Conservation (phyloP, 176 grass and related monocot species). For the Oryza nivara region DNA sequence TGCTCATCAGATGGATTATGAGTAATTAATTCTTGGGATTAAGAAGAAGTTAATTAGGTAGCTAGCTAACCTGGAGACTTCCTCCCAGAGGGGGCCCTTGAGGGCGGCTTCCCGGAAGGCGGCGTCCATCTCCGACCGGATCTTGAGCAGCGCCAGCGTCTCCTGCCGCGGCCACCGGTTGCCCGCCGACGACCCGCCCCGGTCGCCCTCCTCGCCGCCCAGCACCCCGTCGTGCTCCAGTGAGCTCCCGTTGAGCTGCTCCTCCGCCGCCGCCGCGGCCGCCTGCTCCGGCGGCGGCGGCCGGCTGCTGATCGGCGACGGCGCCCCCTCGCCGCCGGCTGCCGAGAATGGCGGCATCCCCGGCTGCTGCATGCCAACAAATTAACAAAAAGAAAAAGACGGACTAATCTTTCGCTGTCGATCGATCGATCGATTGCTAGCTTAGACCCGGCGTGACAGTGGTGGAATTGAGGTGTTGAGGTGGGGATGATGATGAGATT, state of each 20-base stretch:
- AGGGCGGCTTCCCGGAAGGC: constrained; percentile 72
- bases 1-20: not conserved
- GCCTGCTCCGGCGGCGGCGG: constrained; percentile 36
- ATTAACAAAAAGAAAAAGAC: not conserved
- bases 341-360: constrained; percentile 68
- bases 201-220: constrained; percentile 46
- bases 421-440: not conserved
- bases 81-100: constrained; percentile 85
- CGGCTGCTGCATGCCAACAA: constrained; percentile 43
- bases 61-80: constrained; percentile 77
- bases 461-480: constrained; percentile 35
- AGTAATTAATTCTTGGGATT: not conserved
- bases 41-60: not conserved
- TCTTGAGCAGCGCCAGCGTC: constrained; percentile 84
- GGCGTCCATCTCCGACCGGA: constrained; percentile 78
- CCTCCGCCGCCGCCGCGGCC: constrained; percentile 19
- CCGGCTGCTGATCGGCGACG: constrained; percentile 76
- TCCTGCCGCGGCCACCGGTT: constrained; percentile 86
- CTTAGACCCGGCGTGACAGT: not conserved
- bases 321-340: constrained; percentile 34
- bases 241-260: constrained; percentile 50
- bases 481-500: not conserved
- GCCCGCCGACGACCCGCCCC: constrained; percentile 47
- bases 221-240: constrained; percentile 35
- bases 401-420: constrained; percentile 26